Conservation (phyloP, 495 filamentous ascomycete genomes). For the Trichoderma orchidacearum region DNA sequence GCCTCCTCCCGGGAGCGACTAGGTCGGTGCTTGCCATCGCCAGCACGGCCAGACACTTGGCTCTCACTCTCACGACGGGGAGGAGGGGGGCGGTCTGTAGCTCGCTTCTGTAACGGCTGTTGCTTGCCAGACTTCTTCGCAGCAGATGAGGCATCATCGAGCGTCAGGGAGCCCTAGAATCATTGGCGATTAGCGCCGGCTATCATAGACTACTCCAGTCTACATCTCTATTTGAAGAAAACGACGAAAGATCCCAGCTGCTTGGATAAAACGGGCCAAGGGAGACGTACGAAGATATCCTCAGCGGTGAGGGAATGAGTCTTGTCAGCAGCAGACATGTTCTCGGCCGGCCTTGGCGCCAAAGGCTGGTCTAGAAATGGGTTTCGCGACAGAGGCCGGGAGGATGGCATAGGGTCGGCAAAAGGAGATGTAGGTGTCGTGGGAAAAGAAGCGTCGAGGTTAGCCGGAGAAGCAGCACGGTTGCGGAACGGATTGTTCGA, state of each 20-base stretch:
- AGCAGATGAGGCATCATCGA: conserved; percentile 26
- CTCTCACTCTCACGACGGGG: conserved; percentile 38
- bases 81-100: conserved; percentile 21
- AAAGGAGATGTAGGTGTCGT: conserved; percentile 35
- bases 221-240: too few relatives aligned
- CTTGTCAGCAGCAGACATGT: conserved; percentile 33
- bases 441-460: conserved; percentile 43
- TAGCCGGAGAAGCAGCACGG: conserved; percentile 33
- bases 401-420: conserved; percentile 36
- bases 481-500: conserved; percentile 99
- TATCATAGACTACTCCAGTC: conserved; percentile 8
- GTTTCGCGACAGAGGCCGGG: conserved; percentile 69
- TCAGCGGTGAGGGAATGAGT: conserved; percentile 48
- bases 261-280: too few relatives aligned
- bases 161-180: conserved; percentile 33
- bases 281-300: conserved; percentile 78
- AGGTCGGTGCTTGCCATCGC: conserved; percentile 39
- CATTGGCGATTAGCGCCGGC: background rate
- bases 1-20: conserved; percentile 50
- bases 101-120: conserved; percentile 22
- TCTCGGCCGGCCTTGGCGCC: conserved; percentile 27
- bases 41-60: conserved; percentile 23
- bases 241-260: too few relatives aligned
- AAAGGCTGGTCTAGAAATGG: conserved; percentile 71
- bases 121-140: conserved; percentile 10